These are phyloP conservation scores for Lipomyces yamadae DNA, from an alignment of 805 yeast genomes.

Conservation along the genomic window DNA sequence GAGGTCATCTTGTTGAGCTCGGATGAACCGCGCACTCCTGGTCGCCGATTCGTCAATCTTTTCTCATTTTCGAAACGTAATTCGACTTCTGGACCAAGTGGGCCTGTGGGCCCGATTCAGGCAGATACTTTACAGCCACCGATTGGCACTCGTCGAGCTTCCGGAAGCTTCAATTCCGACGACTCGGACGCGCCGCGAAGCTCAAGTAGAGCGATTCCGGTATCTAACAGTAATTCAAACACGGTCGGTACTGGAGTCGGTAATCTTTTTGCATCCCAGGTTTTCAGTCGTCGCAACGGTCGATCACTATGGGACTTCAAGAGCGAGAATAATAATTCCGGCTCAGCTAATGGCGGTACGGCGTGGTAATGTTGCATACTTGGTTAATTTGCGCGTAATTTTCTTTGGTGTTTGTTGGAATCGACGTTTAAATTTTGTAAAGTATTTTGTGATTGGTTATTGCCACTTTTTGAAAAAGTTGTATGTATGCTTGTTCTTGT, in stretches of 20 bases:
- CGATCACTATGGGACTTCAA: conserved; percentile 30
- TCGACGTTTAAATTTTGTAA: background rate
- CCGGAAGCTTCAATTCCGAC: conserved; percentile 17
- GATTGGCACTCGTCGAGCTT: conserved; percentile 30
- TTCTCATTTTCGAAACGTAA: conserved; percentile 30
- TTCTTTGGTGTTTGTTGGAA: background rate
- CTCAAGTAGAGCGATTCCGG: background rate
- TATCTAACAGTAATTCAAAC: background rate
- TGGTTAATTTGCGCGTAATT: background rate
- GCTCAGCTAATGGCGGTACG: background rate
- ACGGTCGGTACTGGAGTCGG: conserved; percentile 26
- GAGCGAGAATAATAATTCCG: conserved; percentile 4
- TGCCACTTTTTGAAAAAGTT: background rate
- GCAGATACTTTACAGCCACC: conserved; percentile 18
- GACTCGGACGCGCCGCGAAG: background rate
- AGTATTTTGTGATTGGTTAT: background rate
- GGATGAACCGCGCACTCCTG: conserved; percentile 30
- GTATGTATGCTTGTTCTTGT: background rate
- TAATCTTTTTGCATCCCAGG: conserved; percentile 23
- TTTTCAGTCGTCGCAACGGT: conserved; percentile 26
- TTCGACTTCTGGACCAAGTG: background rate
- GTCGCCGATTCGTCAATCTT: conserved; percentile 24
- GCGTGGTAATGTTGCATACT: background rate
- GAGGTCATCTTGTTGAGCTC: conserved; percentile 17
- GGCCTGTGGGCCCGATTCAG: conserved; percentile 5